A percentile compares a stretch with the other conserved stretches of the same genome.
phyloP scores from a whole-genome alignment of 164 flowering plant genomes.

The Tetrastigma voinierianum region DNA sequence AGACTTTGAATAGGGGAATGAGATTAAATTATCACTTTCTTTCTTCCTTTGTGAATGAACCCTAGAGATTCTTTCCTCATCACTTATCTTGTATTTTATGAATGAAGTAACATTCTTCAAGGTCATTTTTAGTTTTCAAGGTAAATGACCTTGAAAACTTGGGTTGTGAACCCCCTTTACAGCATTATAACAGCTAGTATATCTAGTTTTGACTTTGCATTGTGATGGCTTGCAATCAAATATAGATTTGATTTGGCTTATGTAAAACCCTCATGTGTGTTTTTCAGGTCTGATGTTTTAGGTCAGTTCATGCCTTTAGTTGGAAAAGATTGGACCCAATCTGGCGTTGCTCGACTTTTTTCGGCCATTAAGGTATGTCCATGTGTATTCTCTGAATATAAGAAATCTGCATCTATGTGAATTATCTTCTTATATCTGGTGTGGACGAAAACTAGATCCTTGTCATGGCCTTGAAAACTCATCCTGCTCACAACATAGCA shows the following conservation, averaged over 20 bases:
- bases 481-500: not conserved
- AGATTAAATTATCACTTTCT: no score
- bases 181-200: no score
- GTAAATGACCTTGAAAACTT: no score
- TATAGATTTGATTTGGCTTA: not conserved
- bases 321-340: constrained; percentile 96
- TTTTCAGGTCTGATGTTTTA: constrained; percentile 87
- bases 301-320: constrained; percentile 99
- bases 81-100: no score
- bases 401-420: not conserved
- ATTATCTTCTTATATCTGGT: not conserved
- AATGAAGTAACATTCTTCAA: no score
- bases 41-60: no score
- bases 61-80: no score
- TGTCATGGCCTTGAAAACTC: not conserved
- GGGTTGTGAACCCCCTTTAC: no score
- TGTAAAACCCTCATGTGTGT: constrained; percentile 7
- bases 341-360: constrained; percentile 90
- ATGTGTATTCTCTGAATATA: not conserved
- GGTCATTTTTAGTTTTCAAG: no score
- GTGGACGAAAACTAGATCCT: not conserved
- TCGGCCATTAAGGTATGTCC: constrained; percentile 79
- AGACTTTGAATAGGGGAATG: no score
- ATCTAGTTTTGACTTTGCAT: not conserved
- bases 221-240: not conserved